Base-by-base conservation (phyloP, 2,329 filamentous ascomycete species). In the Penicillium sp. region DNA sequence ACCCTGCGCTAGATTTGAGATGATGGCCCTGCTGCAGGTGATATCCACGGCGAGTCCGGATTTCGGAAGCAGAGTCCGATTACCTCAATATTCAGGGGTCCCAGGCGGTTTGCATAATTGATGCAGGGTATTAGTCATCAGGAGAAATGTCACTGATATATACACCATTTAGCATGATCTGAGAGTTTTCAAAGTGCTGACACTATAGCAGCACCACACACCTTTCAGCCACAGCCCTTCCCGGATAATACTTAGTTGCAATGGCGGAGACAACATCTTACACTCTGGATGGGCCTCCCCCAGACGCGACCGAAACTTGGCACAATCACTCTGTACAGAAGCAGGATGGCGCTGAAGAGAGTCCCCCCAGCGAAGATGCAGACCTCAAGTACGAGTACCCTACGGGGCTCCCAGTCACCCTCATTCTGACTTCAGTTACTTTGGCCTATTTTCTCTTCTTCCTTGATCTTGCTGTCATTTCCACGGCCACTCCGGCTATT, bases 391-490 rank as follows among this genome's bases (percentile, higher is more conserved):
- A 42, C 46, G 18, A 61, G 26, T 63, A 63, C 42, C 56, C 61
- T 21, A 46, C 60, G 0, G 58, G 60, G 10, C 44, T 61, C 5
- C 6, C 53, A 5, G 31, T 64, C 6, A 49, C 56, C 2, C 47
- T 58, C 15, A 64, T 65, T 12, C 55, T 65, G 3, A 57, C 52
- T n/a, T 56, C 60, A 16, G 57, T 63, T n/a, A 64, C 60, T 8
- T 31, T 65, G 45, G 53, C 59, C 26, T 63, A 63, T 54, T 65
- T 62, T 21, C 48, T 64, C 8, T 58, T 65, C 36, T 63, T 64
- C 45, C 58, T 65, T 12, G 60, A 65, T 28, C 42, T 59, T 46
- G 53, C 57, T 10, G 52, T 64, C 23, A 56, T 65, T 21, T 64
- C 58, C 16, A 63, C 60, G 0, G 64, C 64, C 12, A 61, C 54